phyloP scores from a whole-genome alignment of 1,284 basidiomycete genomes.

The Phellinidium pouzarii region DNA sequence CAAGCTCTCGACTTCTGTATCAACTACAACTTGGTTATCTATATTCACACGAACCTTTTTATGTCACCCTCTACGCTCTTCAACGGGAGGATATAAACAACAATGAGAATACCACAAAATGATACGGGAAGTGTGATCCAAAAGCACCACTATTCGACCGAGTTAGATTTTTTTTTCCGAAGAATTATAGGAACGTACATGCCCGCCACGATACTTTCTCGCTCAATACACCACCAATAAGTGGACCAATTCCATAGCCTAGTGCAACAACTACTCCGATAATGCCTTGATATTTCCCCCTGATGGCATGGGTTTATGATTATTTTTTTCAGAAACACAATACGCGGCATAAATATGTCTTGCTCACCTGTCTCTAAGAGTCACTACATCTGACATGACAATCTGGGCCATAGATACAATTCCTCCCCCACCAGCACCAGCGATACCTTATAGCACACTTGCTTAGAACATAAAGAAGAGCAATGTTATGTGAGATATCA shows the following conservation, averaged over 20 bases:
- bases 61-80: slow-evolving; percentile 57
- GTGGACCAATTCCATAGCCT: slow-evolving; percentile 48
- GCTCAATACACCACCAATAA: slow-evolving; percentile 51
- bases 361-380: slow-evolving; percentile 46
- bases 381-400: slow-evolving; percentile 59
- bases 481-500: neutral
- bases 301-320: slow-evolving; percentile 23
- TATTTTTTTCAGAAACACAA: no score
- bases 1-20: no score
- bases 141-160: slow-evolving; percentile 45
- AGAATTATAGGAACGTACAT: slow-evolving; percentile 33
- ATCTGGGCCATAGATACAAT: slow-evolving; percentile 62
- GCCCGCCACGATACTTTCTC: slow-evolving; percentile 62
- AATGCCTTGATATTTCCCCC: slow-evolving; percentile 62
- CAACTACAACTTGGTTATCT: neutral
- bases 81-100: slow-evolving; percentile 58
- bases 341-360: no score
- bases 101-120: slow-evolving; percentile 42
- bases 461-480: neutral
- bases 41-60: slow-evolving; percentile 30
- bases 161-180: neutral
- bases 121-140: slow-evolving; percentile 64
- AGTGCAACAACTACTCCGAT: slow-evolving; percentile 46
- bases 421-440: slow-evolving; percentile 64
- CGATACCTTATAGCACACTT: slow-evolving; percentile 29